Evolutionary conservation across 1,139 yeast species (phyloP), one percentile per base, ranked within the genome.

Genomic region (Kodamaea derodonti): DNA sequence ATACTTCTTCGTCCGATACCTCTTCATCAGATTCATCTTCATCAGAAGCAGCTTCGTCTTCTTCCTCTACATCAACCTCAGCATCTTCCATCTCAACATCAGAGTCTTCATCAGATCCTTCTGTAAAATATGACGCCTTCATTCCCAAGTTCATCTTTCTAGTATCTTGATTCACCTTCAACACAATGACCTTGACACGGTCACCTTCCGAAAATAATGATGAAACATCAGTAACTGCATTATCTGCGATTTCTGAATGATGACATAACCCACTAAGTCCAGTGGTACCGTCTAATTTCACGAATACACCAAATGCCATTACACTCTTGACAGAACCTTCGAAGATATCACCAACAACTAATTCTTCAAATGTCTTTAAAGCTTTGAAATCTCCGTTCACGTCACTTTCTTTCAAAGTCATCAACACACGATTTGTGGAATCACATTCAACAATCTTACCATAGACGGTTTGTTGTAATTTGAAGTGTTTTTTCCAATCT

Each of bases 261-360:
- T 92, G 97, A 49, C 96, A 90, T 46, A 92, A 73, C 37, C 97
- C 98, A 50, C 84, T 78, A 37, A 88, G 72, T 48, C 79, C 78
- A 34, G 76, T 65, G 29, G 94, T 80, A 34, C 84, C 86, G 49
- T 82, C 87, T 39, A 92, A 68, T 45, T 76, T 79, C 31, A 92
- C 84, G 54, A 92, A 90, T 4, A 88, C 95, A 62, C 98, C 98
- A 53, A 80, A 92, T 35, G 86, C 95, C 32, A 90, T 80, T 14
- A 83, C 86, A 40, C 75, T 75, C 53, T 79, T 83, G 34, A 85
- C 80, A n/a, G 80, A 65, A 54, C 97, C 98, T 53, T 84, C 92
- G 47, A 66, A 77, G 18, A 83, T 62, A 18, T 83, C 85, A 33
- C 87, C 95, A 31, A 71, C 78, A 38, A 72, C 56, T 40, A 88